Evolutionary conservation across 73 alveolate species (phyloP), one percentile per base, ranked within the genome.

Genomic region (Paraurostyla sp.): DNA sequence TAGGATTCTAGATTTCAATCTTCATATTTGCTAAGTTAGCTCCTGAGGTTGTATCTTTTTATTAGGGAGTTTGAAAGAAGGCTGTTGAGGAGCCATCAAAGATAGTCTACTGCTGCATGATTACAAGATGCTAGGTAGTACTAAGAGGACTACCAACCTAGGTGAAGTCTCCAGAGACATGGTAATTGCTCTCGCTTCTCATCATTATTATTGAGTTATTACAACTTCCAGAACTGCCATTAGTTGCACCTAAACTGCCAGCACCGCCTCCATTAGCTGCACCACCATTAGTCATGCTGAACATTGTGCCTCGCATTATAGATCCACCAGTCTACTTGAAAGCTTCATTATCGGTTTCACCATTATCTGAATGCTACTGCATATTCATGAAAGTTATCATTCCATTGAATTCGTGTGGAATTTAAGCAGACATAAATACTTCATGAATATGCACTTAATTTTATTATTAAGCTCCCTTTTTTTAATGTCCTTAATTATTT

Each of bases 301-400:
- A 65, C 40, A 65, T 40, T 38, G 82, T 65, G 2, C 82, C 82
- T 65, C 42, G 7, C 56, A 65, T 40, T 65, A 65, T 9, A 6
- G 82, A 65, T 15, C 82, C 82, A 15, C 58, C 58, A 65, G 82
- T 65, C 25, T 65, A 36, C 58, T 65, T 65, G 36, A 65, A 65
- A 40, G 82, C 40, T 13, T 65, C 82, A 22, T 35, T 33, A 18
- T 65, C 82, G 3, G 51, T 27, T 27, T 59, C 49, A 25, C 2
- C 25, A 65, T 38, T 35, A 18, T 65, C 25, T 13, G 82, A 65
- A 6, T 54, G 69, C 69, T 54, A 18, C 69, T 65, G 3, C 40
- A 65, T 65, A 35, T 65, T 65, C 82, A 65, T 65, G 32, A 65
- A 65, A 18, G 82, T 65, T 32, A 65, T 65, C 82, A 65, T 65